A percentile compares a stretch with the other conserved stretches of the same genome.
These are phyloP conservation scores for Bruguiera parviflora DNA, from an alignment of 345 rosid species.

Conservation along the genomic window DNA sequence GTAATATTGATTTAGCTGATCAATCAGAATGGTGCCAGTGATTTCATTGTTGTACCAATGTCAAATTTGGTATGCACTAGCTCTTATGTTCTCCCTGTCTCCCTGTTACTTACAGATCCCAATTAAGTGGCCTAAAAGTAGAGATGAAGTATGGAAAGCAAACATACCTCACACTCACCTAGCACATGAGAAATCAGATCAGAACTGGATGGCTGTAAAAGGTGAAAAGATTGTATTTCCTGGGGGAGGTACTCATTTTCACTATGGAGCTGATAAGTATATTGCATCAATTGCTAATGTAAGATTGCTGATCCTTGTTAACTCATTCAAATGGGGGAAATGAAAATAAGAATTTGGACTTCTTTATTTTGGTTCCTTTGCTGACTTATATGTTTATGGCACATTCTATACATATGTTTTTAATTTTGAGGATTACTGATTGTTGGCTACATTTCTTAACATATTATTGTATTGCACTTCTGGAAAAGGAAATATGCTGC, in stretches of 20 bases:
- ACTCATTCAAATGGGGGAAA: slow-evolving; percentile 2
- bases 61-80: slow-evolving; percentile 10
- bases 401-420: not conserved
- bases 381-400: not conserved
- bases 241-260: slow-evolving; percentile 99
- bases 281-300: slow-evolving; percentile 93
- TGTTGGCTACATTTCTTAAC: not conserved
- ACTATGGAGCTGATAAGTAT: slow-evolving; percentile 97
- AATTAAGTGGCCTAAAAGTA: slow-evolving; percentile 96
- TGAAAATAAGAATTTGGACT: not conserved
- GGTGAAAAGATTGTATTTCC: slow-evolving; percentile 93
- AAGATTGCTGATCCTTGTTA: slow-evolving; percentile 28
- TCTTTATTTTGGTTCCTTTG: slow-evolving; percentile 6
- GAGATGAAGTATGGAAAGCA: slow-evolving; percentile 99
- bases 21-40: not conserved
- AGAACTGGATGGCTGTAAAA: slow-evolving; percentile 99
- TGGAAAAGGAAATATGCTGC: no score
- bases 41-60: not conserved
- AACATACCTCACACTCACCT: slow-evolving; percentile 99
- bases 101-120: slow-evolving; percentile 55
- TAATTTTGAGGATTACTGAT: slow-evolving; percentile 1
- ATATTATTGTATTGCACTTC: not conserved
- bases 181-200: slow-evolving; percentile 97
- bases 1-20: slow-evolving; percentile 29
- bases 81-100: not conserved